Evolutionary conservation across 176 grass and related monocot species (phyloP), one percentile per base, ranked within the genome.

Genomic region (Echinochloa phyllopogon): DNA sequence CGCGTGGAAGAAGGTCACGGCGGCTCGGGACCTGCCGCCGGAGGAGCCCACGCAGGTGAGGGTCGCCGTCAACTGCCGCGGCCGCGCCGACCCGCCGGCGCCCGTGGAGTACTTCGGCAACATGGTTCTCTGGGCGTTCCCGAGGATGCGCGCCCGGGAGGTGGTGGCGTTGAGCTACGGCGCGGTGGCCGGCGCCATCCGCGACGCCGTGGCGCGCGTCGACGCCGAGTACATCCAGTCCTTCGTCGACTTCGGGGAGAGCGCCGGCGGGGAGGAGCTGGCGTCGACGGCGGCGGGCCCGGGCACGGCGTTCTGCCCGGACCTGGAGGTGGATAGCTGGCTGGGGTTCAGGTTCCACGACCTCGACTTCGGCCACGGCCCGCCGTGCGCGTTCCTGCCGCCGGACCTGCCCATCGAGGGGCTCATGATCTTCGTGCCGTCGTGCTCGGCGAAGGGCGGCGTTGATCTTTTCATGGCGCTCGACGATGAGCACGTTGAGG

Each of bases 291-390:
- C 87, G 3, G 90, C 68, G 1, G 21, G 21, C 3, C 78, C 27
- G 0, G 90, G 90, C 39, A 82, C 52, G n/a, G 13, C 67, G 27
- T 72, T 92, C 48, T 62, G 72, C 60, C 90, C 83, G 20, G 78
- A 76, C 62, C 25, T 92, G 12, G 90, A 92, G 73, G 86, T 86
- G 49, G 90, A 92, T 73, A 92, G 86, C 65, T 92, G 90, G 90
- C 48, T 92, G 4, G 74, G 78, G 16, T 92, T 92, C 74, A 42
- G 33, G 2, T 92, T 92, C 90, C 71, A 88, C 18, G 42, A 88
- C 21, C 56, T 88, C 37, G 86, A 92, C 38, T 88, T 92, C 17
- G 90, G 90, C 2, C 16, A 74, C 7, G 84, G 84, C 17, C 69
- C 77, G 8, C 85, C 85, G 7, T 86, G 68, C 68, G 77, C 85